Percentiles rank a stretch among this genome's conserved stretches.
These are phyloP conservation scores for Mycosphaerella arachidis DNA, from an alignment of 2,329 filamentous ascomycete species.

Conservation along the genomic window DNA sequence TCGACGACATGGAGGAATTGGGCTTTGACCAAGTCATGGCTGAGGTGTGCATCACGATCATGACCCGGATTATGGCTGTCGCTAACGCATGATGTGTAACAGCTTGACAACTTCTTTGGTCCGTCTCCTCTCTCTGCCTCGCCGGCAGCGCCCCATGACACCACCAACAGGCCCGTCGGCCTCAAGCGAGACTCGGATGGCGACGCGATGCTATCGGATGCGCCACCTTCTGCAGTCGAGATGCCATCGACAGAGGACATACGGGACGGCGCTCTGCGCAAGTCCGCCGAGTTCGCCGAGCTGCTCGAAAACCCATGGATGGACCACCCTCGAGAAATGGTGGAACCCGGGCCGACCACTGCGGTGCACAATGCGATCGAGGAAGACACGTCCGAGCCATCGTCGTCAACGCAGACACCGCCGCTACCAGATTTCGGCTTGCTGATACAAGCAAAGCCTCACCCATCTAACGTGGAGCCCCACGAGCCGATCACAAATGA, in stretches of 20 bases:
- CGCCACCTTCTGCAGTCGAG: background rate
- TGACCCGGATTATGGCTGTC: background rate
- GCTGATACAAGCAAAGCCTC: background rate
- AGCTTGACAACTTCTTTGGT: background rate
- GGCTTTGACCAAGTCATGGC: background rate
- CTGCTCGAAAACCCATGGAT: background rate
- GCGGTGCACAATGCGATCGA: background rate
- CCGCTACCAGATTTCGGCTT: background rate
- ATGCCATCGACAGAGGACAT: background rate
- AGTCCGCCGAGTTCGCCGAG: background rate
- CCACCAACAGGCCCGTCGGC: background rate
- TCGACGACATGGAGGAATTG: background rate
- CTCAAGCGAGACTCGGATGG: background rate
- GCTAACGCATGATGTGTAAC: background rate
- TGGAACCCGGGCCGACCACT: background rate
- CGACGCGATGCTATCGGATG: background rate
- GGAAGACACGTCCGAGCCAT: background rate
- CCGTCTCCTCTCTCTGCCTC: background rate
- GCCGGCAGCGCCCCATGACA: background rate
- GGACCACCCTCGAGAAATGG: background rate
- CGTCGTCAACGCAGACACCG: background rate
- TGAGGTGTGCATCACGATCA: background rate
- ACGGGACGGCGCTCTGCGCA: background rate
- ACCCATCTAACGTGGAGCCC: background rate
- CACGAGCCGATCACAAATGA: background rate